Conservation (phyloP, 306 rosid species). For the Notholithocarpus densiflorus region DNA sequence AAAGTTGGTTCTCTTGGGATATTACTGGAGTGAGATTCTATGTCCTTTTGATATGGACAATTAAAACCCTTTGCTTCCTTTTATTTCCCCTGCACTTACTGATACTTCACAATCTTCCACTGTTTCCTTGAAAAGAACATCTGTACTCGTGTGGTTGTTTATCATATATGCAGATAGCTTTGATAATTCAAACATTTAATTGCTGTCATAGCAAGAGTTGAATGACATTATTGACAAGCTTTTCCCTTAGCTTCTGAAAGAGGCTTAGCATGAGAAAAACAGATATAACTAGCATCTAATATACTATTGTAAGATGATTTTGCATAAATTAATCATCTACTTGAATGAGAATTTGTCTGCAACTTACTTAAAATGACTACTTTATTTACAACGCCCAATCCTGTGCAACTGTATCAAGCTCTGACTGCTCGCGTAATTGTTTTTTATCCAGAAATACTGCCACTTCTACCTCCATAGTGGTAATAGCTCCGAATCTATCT, state of each 20-base stretch:
- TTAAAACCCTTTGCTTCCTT: not conserved
- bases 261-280: not conserved
- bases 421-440: slow-evolving; percentile 13
- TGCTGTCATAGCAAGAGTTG: not conserved
- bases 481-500: slow-evolving; percentile 48
- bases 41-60: not conserved
- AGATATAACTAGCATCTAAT: not conserved
- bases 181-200: not conserved
- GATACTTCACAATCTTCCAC: not conserved
- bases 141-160: no score
- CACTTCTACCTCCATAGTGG: slow-evolving; percentile 54
- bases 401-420: slow-evolving; percentile 5
- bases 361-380: no score
- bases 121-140: no score
- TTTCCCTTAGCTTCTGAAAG: not conserved
- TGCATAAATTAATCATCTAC: not conserved
- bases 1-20: no score
- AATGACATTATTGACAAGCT: not conserved
- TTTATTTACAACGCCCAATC: not conserved
- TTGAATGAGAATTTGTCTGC: not conserved
- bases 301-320: not conserved
- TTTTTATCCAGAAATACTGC: slow-evolving; percentile 62
- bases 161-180: no score
- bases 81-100: not conserved
- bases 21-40: no score